These are phyloP conservation scores for Solanum clarkiae DNA, from an alignment of 257 asterid genomes.

Conservation along the genomic window DNA sequence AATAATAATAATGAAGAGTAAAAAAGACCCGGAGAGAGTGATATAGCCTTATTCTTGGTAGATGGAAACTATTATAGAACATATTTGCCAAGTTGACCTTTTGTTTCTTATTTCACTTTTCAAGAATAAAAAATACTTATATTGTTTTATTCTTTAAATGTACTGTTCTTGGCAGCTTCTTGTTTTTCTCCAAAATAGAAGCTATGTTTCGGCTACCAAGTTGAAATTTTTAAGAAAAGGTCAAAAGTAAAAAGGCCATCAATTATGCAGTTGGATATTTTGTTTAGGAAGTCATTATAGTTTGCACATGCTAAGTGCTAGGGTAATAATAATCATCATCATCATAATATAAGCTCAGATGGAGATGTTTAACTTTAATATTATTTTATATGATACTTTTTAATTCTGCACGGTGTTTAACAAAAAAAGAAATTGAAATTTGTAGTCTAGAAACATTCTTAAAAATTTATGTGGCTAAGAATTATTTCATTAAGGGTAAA, in stretches of 20 bases:
- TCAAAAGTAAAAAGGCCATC: background rate
- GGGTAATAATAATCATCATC: background rate
- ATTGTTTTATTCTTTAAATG: background rate
- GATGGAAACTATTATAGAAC: background rate
- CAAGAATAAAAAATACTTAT: background rate
- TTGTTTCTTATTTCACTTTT: background rate
- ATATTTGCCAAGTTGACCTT: background rate
- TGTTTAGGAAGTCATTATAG: background rate
- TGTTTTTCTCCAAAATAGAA: background rate
- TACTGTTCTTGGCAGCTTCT: background rate
- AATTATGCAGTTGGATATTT: background rate
- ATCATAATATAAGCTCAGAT: slow-evolving; percentile 14
- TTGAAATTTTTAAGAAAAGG: background rate
- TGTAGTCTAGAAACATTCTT: too few species aligned
- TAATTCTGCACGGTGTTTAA: too few species aligned
- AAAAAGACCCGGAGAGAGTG: background rate
- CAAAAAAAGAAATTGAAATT: too few species aligned
- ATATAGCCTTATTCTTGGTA: slow-evolving; percentile 8
- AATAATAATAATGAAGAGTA: background rate
- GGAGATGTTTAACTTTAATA: background rate
- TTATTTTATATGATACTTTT: too few species aligned
- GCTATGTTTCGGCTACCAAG: background rate
- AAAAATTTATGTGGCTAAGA: too few species aligned
- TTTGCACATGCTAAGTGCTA: background rate
- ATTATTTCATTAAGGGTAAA: too few species aligned